phyloP scores from a whole-genome alignment of 345 rosid species.

The Eutrema yunnanense region DNA sequence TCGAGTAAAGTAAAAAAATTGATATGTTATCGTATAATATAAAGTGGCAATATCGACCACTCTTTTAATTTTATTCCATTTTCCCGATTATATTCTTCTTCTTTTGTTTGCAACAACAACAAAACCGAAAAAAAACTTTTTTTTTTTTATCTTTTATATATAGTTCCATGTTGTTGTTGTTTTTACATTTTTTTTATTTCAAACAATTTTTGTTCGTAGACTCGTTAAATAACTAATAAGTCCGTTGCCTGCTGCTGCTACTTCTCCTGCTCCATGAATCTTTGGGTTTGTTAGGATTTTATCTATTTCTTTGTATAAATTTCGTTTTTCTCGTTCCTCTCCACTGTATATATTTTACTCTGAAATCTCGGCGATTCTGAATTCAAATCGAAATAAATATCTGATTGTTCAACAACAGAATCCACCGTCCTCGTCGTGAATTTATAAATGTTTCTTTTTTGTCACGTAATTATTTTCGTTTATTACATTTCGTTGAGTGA shows the following conservation, averaged over 20 bases:
- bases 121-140: background rate
- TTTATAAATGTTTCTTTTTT: background rate
- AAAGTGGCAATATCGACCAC: conserved; percentile 7
- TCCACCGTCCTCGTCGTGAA: conserved; percentile 18
- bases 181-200: background rate
- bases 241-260: background rate
- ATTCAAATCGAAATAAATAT: background rate
- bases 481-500: background rate
- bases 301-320: background rate
- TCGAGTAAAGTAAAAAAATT: background rate
- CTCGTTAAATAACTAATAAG: conserved; percentile 16
- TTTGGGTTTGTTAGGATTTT: conserved; percentile 18
- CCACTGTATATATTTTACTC: background rate
- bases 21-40: conserved; percentile 3
- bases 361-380: background rate
- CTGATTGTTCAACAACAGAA: conserved; percentile 17
- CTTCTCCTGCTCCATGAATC: conserved; percentile 17
- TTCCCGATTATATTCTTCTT: conserved; percentile 10
- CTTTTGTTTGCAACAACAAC: background rate
- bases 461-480: background rate
- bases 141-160: background rate
- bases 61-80: conserved; percentile 7
- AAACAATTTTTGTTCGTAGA: background rate
- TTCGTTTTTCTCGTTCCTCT: background rate
- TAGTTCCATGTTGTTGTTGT: background rate